Evolutionary conservation across 306 rosid species (phyloP), one percentile per base, ranked within the genome.

Genomic region (Delonix regia): DNA sequence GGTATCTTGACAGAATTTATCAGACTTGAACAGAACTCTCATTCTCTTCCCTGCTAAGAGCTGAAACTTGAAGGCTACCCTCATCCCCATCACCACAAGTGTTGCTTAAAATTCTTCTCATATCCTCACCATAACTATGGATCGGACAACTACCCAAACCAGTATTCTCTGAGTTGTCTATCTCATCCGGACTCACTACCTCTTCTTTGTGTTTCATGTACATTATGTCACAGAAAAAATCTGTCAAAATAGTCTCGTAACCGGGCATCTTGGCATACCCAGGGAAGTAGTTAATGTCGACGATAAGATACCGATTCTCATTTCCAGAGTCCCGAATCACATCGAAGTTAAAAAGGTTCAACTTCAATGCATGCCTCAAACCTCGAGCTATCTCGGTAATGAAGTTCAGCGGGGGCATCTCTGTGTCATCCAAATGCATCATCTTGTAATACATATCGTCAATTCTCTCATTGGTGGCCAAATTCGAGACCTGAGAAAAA

Each of bases 201-300:
- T 22, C 73, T 62, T 67, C 80, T 15, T 71, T 68, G 60, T 73
- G 85, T 59, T 56, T 87, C 84, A 74, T 83, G 63, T 18, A 53
- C 89, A 87, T 76, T 14, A 88, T 70, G 30, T 92, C 99, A 27
- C 90, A 87, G 85, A 94, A 90, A 87, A 94, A 94, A 57, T 94
- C 88, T 0, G 99, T 92, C 86, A 94, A 73, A 38, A 91, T 82
- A 19, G 74, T 79, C 88, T 94, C 99, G 22, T 92, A 94, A 4
- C 90, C 90, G 1, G 97, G 99, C 99, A 94, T 91, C 85, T 94
- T 94, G 10, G 99, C 99, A 70, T 92, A 94, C 68, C 99, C 99
- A 12, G 99, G 99, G 80, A 94, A 94, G 69, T 94, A 94, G 63
- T 94, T 94, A 18, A 94, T 94, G 82, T 94, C 99, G 65, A 94